Conservation (phyloP, 2,329 filamentous ascomycete genomes). For the Pseudogymnoascus sp. region DNA sequence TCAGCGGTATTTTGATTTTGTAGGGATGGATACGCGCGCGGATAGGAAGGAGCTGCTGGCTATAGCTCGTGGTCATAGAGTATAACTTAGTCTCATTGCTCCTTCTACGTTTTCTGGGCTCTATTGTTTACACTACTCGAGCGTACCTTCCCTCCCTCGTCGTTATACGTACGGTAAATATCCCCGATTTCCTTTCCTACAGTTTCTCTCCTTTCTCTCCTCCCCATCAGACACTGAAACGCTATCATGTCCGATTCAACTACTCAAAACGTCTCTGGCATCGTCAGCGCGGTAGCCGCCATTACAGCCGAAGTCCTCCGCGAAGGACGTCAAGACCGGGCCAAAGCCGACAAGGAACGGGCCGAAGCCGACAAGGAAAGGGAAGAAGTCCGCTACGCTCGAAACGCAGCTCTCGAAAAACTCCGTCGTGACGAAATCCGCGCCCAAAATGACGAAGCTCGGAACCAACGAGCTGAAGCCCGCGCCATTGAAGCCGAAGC, state of each 20-base stretch:
- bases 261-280: background rate
- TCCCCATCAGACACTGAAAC: background rate
- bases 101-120: background rate
- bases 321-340: no score
- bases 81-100: background rate
- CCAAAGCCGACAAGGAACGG: no score
- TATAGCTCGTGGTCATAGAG: background rate
- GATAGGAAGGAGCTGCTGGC: background rate
- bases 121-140: background rate
- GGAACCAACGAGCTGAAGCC: no score
- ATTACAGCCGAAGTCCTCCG: no score
- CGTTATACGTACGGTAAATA: background rate
- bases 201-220: background rate
- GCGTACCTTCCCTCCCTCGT: background rate
- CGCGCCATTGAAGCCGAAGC: background rate
- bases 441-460: no score
- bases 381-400: no score
- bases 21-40: background rate
- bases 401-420: no score
- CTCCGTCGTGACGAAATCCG: background rate
- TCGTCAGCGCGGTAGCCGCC: background rate
- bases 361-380: no score
- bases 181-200: no score
- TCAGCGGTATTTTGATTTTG: background rate
- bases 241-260: background rate